Percentiles rank a stretch among this genome's conserved stretches.
phyloP scores from a whole-genome alignment of 1,139 yeast species.

The Hyphopichia buzzinii region DNA sequence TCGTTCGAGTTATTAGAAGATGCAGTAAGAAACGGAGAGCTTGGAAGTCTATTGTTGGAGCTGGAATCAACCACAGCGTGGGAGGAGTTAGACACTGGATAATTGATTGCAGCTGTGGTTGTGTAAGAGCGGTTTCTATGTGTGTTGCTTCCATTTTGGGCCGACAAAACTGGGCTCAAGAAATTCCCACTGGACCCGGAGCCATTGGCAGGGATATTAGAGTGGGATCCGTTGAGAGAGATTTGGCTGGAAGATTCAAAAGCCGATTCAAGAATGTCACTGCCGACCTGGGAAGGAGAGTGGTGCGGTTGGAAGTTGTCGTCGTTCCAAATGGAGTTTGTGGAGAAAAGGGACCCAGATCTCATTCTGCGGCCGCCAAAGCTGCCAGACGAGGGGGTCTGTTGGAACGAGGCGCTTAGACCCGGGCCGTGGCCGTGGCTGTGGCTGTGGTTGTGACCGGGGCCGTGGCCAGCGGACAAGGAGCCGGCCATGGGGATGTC shows the following conservation, averaged over 20 bases:
- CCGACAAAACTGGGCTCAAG: constrained; percentile 31
- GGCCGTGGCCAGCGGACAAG: constrained; percentile 1
- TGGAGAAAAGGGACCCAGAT: constrained; percentile 45
- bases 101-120: constrained; percentile 38
- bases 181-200: constrained; percentile 13
- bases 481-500: constrained; percentile 14
- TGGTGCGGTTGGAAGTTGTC: constrained; percentile 21
- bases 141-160: constrained; percentile 17
- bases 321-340: constrained; percentile 50
- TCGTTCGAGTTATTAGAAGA: constrained; percentile 22
- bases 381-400: background rate
- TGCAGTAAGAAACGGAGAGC: constrained; percentile 14
- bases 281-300: constrained; percentile 15
- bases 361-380: constrained; percentile 25
- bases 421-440: background rate
- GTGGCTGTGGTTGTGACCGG: constrained; percentile 1
- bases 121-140: constrained; percentile 49
- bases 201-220: constrained; percentile 7
- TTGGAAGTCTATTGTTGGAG: constrained; percentile 10
- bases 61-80: constrained; percentile 12
- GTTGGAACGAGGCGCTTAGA: background rate
- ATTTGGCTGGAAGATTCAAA: constrained; percentile 12
- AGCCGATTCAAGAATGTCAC: constrained; percentile 12
- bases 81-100: constrained; percentile 12
- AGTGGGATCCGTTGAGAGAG: constrained; percentile 11